Base-by-base conservation (phyloP, 2,329 filamentous ascomycete genomes). In the Paraphoma chrysanthemicola region DNA sequence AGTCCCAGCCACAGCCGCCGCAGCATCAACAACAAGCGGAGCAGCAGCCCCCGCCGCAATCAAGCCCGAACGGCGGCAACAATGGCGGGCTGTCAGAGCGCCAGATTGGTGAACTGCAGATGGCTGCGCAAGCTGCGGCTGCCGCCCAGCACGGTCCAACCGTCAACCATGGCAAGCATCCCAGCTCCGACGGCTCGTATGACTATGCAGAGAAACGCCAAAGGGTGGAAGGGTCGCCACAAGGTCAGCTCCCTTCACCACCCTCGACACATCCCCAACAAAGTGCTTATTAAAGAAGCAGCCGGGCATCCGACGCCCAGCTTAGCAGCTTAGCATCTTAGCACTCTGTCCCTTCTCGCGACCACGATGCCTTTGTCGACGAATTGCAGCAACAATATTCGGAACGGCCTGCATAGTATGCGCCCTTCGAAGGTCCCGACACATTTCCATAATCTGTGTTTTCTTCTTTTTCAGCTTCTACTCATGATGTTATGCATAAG, bases 51-150 rank as follows among this genome's bases (percentile, higher is more conserved):
- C 59, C 63, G 39, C 57, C 56, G 1, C 67, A 69, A 29, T 62
- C 64, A 39, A 67, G 60, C 50, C 57, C 59, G 5, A 63, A 59
- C 60, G 68, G 57, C 41, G 63, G 39, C 47, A 75, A 67, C 57
- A 72, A 70, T 36, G 73, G 72, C 2, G 74, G 72, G 12, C 64
- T 77, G 6, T 77, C 74, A 1, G 74, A 76, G 54, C 69, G 68
- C 29, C 73, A 77, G 49, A 77, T 77, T 60, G 74, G 71, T 44
- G 70, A 75, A 60, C 66, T 75, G 16, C 73, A 76, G 53, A 75
- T 75, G 71, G 74, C 74, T 7, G 74, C 74, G 3, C 72, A 75
- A 64, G 72, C 72, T 10, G 73, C 72, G 2, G 70, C 71, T 4
- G 70, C 70, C 4, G 72, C 71, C 7, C 70, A 75, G 55, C 71